Conservation (phyloP, 2,329 filamentous ascomycete species). For the Calonectria pseudoturangicola region DNA sequence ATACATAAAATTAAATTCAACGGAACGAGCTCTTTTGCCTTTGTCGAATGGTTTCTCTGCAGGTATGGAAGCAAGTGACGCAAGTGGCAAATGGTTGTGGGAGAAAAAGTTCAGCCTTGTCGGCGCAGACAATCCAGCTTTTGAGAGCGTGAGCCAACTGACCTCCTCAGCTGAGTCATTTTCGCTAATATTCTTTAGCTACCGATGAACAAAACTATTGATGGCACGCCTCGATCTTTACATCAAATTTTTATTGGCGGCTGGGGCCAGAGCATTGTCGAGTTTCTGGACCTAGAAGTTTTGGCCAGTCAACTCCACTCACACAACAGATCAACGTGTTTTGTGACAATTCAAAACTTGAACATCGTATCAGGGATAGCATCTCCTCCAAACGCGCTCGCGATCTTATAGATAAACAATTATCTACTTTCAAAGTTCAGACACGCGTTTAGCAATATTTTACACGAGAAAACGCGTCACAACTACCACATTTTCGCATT, state of each 20-base stretch:
- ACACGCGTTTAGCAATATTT: too few species aligned
- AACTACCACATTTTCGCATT: too few species aligned
- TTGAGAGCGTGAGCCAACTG: background rate
- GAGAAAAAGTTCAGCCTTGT: conserved; percentile 5
- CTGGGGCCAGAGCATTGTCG: conserved; percentile 1
- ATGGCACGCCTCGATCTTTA: background rate
- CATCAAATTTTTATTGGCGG: conserved; percentile 14
- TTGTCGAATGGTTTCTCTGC: background rate
- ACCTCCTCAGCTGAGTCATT: background rate
- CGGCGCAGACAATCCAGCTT: conserved; percentile 12
- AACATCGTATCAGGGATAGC: background rate
- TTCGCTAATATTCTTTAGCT: background rate
- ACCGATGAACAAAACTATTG: conserved; percentile 1
- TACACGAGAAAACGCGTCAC: too few species aligned
- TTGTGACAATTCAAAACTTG: background rate
- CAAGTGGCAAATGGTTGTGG: conserved; percentile 15
- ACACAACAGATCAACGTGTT: background rate
- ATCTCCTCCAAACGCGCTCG: background rate
- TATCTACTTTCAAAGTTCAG: background rate
- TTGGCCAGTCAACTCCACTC: background rate
- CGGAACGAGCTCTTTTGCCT: background rate
- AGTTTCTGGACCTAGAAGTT: background rate
- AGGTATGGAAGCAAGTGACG: background rate
- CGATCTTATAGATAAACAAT: background rate
- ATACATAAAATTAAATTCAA: background rate